Percentiles rank a stretch among this genome's conserved stretches.
Evolutionary conservation across 2,329 filamentous ascomycete species (phyloP).

Genomic region (Corinectria fuckeliana): DNA sequence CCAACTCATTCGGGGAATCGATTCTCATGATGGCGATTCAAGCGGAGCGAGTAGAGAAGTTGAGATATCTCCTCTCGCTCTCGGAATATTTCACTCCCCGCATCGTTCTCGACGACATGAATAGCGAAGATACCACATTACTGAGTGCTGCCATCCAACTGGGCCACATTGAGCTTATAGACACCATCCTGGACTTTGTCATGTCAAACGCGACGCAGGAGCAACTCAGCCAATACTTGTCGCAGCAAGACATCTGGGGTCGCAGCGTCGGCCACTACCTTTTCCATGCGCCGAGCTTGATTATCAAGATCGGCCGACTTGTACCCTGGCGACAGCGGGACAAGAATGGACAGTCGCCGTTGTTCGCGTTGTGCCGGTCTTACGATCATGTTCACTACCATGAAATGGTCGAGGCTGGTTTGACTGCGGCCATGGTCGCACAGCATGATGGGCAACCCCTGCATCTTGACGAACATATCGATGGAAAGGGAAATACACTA

Average conservation of each 20-base stretch:
- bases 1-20: slow-evolving; percentile 77
- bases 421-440: slow-evolving; percentile 73
- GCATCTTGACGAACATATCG: slow-evolving; percentile 91
- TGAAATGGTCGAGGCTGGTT: slow-evolving; percentile 83
- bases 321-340: slow-evolving; percentile 91
- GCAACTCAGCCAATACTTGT: slow-evolving; percentile 71
- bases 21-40: slow-evolving; percentile 87
- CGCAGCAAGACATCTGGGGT: slow-evolving; percentile 80
- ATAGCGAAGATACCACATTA: slow-evolving; percentile 88
- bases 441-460: slow-evolving; percentile 83
- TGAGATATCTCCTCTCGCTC: slow-evolving; percentile 81
- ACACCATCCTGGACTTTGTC: slow-evolving; percentile 76
- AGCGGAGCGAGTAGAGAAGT: slow-evolving; percentile 70
- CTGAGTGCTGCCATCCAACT: slow-evolving; percentile 90
- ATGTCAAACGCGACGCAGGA: slow-evolving; percentile 61
- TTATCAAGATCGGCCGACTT: slow-evolving; percentile 75
- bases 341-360: slow-evolving; percentile 95
- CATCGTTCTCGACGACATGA: slow-evolving; percentile 80
- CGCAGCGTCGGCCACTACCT: slow-evolving; percentile 94
- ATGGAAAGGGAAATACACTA: slow-evolving; percentile 90
- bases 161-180: slow-evolving; percentile 75
- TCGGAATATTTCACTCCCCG: slow-evolving; percentile 75
- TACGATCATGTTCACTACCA: slow-evolving; percentile 92
- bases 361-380: slow-evolving; percentile 93
- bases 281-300: slow-evolving; percentile 86